Evolutionary conservation across 2,329 filamentous ascomycete species (phyloP).

Genomic region (Ceratocystis colombiana): DNA sequence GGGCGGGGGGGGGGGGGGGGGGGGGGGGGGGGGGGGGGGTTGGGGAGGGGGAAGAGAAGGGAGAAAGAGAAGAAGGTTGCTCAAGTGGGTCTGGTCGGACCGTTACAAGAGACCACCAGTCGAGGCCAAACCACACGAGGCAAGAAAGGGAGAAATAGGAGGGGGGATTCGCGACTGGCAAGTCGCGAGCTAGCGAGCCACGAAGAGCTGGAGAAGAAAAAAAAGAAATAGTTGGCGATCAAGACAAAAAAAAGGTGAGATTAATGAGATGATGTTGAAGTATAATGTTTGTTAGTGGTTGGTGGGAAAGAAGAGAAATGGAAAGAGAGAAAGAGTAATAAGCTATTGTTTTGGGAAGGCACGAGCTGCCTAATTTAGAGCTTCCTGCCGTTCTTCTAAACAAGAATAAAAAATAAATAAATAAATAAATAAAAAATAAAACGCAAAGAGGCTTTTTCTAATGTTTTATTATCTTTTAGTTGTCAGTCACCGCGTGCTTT

Average conservation of each 20-base stretch:
- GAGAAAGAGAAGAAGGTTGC: not conserved
- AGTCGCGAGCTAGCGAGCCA: too few relatives aligned
- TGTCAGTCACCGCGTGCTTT: not conserved
- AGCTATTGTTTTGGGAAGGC: not conserved
- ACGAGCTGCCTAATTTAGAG: conserved; percentile 9
- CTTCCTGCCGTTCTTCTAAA: conserved; percentile 1
- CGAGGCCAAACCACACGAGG: too few relatives aligned
- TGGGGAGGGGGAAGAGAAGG: not conserved
- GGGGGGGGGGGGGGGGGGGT: not conserved
- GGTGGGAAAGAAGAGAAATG: not conserved
- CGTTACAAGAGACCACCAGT: not conserved
- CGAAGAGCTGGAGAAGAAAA: not conserved
- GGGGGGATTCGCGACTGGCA: too few relatives aligned
- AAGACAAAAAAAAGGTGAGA: too few relatives aligned
- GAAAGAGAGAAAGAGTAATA: not conserved
- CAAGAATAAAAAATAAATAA: not conserved
- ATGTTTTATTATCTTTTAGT: not conserved
- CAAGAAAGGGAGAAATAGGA: too few relatives aligned
- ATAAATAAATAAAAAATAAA: not conserved
- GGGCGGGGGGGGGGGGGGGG: not conserved
- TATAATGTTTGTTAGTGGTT: too few relatives aligned
- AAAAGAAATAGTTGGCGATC: not conserved
- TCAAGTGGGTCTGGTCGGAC: not conserved
- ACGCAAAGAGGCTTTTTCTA: not conserved
- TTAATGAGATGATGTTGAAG: too few relatives aligned